These are phyloP conservation scores for Fusarium annulatum DNA, from an alignment of 2,329 filamentous ascomycete genomes.

Conservation along the genomic window DNA sequence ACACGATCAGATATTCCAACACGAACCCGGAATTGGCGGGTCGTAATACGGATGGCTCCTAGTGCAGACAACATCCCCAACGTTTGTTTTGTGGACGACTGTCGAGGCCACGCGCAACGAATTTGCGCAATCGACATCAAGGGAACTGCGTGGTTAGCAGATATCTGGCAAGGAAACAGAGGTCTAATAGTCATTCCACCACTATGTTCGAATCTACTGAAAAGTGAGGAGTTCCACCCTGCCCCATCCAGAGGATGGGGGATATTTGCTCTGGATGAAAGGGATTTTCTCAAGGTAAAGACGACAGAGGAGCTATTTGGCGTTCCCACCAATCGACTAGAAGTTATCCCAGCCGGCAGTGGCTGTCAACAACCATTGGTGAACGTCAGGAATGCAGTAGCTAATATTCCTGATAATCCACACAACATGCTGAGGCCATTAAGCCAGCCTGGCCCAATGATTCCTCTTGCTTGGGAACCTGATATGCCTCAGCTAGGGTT, in stretches of 20 bases:
- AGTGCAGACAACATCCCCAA: slow-evolving; percentile 63
- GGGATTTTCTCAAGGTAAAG: slow-evolving; percentile 55
- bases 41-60: slow-evolving; percentile 57
- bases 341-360: slow-evolving; percentile 25
- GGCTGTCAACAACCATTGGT: slow-evolving; percentile 38
- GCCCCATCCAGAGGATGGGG: slow-evolving; percentile 59
- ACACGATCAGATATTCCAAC: slow-evolving; percentile 9
- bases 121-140: slow-evolving; percentile 63
- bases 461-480: slow-evolving; percentile 24
- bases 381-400: slow-evolving; percentile 43
- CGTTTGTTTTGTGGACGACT: slow-evolving; percentile 62
- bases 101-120: slow-evolving; percentile 60
- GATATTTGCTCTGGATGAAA: slow-evolving; percentile 58
- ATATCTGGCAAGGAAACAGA: slow-evolving; percentile 60
- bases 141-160: slow-evolving; percentile 60
- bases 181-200: slow-evolving; percentile 45
- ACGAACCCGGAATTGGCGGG: slow-evolving; percentile 62
- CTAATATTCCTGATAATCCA: slow-evolving; percentile 48
- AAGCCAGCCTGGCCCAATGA: background rate
- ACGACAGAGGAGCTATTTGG: slow-evolving; percentile 51
- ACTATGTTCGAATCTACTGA: slow-evolving; percentile 30
- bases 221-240: slow-evolving; percentile 48
- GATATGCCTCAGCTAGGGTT: slow-evolving; percentile 18
- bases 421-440: slow-evolving; percentile 27
- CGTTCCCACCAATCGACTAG: slow-evolving; percentile 33